Percentiles rank a stretch among this genome's conserved stretches.
phyloP scores from a whole-genome alignment of 345 rosid genomes.

The Eucalyptus decipiens region DNA sequence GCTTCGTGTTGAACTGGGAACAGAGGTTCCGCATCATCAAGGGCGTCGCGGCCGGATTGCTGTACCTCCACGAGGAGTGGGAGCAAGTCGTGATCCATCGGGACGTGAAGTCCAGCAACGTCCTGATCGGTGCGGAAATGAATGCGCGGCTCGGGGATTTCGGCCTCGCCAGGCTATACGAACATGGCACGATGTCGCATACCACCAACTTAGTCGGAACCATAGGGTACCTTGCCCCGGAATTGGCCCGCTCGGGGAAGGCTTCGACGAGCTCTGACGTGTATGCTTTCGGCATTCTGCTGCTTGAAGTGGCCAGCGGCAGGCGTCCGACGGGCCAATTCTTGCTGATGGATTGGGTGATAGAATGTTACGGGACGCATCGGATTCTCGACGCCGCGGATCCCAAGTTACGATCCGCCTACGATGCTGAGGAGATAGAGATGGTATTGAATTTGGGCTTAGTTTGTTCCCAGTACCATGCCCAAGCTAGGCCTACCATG shows the following conservation, averaged over 20 bases:
- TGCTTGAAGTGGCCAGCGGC: constrained; percentile 58
- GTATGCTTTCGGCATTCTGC: constrained; percentile 50
- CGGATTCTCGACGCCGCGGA: constrained; percentile 30
- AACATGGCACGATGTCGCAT: constrained; percentile 43
- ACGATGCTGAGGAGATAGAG: constrained; percentile 22
- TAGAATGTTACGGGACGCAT: constrained; percentile 3
- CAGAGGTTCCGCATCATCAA: constrained; percentile 52
- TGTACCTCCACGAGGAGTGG: constrained; percentile 73
- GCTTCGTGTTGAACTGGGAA: constrained; percentile 40
- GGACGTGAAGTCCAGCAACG: constrained; percentile 73
- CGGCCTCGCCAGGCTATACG: constrained; percentile 68
- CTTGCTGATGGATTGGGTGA: constrained; percentile 26
- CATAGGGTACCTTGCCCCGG: constrained; percentile 69
- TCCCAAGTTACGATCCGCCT: constrained; percentile 18
- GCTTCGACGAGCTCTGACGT: constrained; percentile 58
- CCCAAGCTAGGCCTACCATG: constrained; percentile 40
- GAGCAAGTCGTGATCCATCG: constrained; percentile 66
- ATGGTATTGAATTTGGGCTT: constrained; percentile 37
- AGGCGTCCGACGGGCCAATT: constrained; percentile 24
- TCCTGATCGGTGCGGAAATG: constrained; percentile 56
- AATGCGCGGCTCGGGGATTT: constrained; percentile 63
- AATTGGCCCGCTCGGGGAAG: constrained; percentile 56
- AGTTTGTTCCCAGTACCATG: constrained; percentile 32
- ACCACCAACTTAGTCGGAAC: constrained; percentile 60
- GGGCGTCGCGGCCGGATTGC: constrained; percentile 56